Conservation (phyloP, 805 yeast genomes). For the Saturnispora saitoi region DNA sequence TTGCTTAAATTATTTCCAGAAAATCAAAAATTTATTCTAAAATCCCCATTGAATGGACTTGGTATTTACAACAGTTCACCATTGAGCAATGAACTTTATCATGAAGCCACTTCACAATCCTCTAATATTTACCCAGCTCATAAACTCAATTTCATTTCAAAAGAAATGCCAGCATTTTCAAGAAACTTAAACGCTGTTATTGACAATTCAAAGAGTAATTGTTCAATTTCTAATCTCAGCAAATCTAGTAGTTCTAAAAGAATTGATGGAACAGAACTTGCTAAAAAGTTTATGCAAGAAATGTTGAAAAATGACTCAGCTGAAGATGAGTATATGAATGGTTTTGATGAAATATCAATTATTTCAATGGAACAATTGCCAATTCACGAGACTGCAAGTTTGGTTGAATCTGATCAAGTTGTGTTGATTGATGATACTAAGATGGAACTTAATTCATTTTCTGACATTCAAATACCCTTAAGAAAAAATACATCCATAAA, state of each 20-base stretch:
- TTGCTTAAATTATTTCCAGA: constrained; percentile 12
- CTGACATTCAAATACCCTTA: neutral
- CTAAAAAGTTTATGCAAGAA: constrained; percentile 5
- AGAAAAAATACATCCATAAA: neutral
- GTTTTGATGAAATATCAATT: constrained; percentile 4
- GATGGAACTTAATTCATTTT: neutral
- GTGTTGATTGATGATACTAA: neutral
- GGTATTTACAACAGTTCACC: constrained; percentile 6
- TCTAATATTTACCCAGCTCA: neutral
- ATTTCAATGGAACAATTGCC: constrained; percentile 2
- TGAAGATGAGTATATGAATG: constrained; percentile 10
- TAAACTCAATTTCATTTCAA: neutral
- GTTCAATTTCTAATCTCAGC: neutral
- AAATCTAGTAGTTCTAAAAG: neutral
- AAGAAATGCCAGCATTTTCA: neutral
- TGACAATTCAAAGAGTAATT: neutral
- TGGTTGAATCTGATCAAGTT: neutral
- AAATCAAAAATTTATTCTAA: neutral
- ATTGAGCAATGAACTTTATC: neutral
- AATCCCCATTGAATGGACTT: constrained; percentile 4
- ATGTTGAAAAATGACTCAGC: constrained; percentile 7
- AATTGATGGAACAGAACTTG: constrained; percentile 1
- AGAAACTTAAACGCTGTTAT: neutral
- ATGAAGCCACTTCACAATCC: neutral
- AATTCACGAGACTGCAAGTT: neutral